Percentiles rank a stretch among this genome's conserved stretches.
phyloP scores from a whole-genome alignment of 768 basidiomycete species.

The Naematelia encephala region DNA sequence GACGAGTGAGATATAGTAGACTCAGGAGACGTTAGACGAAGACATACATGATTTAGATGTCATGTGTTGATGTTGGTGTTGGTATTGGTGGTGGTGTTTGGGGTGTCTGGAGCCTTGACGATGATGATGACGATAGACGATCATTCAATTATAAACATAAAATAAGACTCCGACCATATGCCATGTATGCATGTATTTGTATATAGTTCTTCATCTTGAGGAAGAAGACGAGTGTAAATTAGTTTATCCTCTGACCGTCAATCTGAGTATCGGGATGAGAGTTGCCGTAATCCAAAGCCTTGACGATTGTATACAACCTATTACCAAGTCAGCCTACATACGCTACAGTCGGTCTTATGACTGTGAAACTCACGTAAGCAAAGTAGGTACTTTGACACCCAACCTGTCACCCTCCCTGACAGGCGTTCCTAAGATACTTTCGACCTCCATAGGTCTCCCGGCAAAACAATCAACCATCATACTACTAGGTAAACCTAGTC shows the following conservation, averaged over 20 bases:
- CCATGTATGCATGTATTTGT: no score
- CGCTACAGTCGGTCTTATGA: no score
- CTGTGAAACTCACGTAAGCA: conserved; percentile 42
- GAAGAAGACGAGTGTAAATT: no score
- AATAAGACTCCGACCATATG: no score
- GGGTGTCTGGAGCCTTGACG: no score
- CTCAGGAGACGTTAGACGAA: no score
- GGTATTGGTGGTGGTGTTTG: no score
- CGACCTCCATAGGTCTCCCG: conserved; percentile 46
- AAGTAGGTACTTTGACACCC: conserved; percentile 38
- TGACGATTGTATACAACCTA: conserved; percentile 46
- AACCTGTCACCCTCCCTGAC: conserved; percentile 38
- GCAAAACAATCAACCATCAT: conserved; percentile 47
- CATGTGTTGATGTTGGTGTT: no score
- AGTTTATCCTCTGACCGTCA: not conserved
- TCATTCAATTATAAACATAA: no score
- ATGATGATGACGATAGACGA: no score
- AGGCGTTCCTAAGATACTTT: conserved; percentile 48
- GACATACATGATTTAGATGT: no score
- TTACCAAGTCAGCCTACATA: conserved; percentile 1
- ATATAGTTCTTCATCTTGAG: no score
- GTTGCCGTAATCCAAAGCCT: conserved; percentile 43
- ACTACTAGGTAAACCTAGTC: conserved; percentile 39
- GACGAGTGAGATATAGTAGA: not conserved
- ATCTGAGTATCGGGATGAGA: conserved; percentile 23